phyloP scores from a whole-genome alignment of 1,139 yeast genomes.

The Blastobotrys persicus region DNA sequence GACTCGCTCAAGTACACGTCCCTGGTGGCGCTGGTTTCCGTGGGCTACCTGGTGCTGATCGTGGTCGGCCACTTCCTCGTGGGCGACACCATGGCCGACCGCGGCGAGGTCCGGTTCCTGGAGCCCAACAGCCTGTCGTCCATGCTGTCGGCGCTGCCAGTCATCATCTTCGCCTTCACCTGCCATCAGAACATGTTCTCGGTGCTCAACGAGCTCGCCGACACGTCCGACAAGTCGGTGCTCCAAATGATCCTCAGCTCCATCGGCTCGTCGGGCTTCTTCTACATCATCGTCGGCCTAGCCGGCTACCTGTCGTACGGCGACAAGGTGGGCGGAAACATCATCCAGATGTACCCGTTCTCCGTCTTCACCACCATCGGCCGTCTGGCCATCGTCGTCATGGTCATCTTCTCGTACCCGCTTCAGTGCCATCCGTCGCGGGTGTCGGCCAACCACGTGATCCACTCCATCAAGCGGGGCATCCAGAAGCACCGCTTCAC shows the following conservation, averaged over 20 bases:
- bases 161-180: conserved; percentile 89
- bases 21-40: conserved; percentile 76
- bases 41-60: conserved; percentile 72
- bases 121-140: conserved; percentile 58
- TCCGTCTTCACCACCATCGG: conserved; percentile 58
- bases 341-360: conserved; percentile 60
- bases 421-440: conserved; percentile 92
- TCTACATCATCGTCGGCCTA: conserved; percentile 70
- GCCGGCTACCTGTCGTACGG: conserved; percentile 90
- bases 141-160: conserved; percentile 78
- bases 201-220: conserved; percentile 74
- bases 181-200: conserved; percentile 94
- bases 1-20: conserved; percentile 88
- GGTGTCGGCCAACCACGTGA: conserved; percentile 74
- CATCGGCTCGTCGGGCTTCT: conserved; percentile 54
- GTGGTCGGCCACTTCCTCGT: conserved; percentile 62
- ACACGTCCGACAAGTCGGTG: conserved; percentile 53
- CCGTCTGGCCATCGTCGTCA: conserved; percentile 67
- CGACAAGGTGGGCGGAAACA: conserved; percentile 70
- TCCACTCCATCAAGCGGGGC: conserved; percentile 46
- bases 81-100: conserved; percentile 44
- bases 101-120: conserved; percentile 56
- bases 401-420: conserved; percentile 88
- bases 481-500: conserved; percentile 16
- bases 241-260: conserved; percentile 54